Base-by-base conservation (phyloP, 2,329 filamentous ascomycete species). In the Xylariaceae sp. region DNA sequence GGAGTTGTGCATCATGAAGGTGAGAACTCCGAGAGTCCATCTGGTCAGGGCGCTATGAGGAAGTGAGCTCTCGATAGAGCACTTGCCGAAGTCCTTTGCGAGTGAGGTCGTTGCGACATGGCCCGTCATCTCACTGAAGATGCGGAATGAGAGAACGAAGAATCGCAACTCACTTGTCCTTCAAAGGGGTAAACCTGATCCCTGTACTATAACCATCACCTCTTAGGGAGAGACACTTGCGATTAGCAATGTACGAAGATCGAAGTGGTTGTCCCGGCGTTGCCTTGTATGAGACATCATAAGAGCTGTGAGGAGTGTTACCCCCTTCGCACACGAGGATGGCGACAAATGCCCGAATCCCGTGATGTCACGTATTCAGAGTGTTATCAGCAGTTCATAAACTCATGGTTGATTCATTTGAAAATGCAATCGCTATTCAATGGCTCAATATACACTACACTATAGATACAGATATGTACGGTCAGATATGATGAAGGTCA, bases 301-400 rank as follows among this genome's bases (percentile, higher is more conserved):
- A 84, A 84, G 68, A 83, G 83, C 49, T 84, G 68, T 4, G 80
- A 79, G 13, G 83, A 76, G 8, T 82, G 65, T 0, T 76, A 76
- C 1, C 80, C 81, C 3, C 75, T 75, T 10, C 80, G 71, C 11
- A 79, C 80, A 54, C 82, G 72, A 2, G 82, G 81, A 67, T 82
- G 83, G 69, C 84, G 81, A 69, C 84, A 81, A 83, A 13, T 42
- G 0, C 81, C 82, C 0, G 81, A 76, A 0, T 78, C 80, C 0
- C 80, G 79, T 50, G 74, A 76, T 18, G 82, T 81, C 82, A 85
- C 0, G 23, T 30, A 18, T 30, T 30, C 23, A 30, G 23, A 30
- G 23, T 30, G 23, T 5, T 1, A 30, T 30, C 23, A 5, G 23
- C 23, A 30, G 23, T 30, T 30, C 23, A 30, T 30, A 5, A 30